Evolutionary conservation across 1,139 yeast genomes (phyloP), one percentile per base, ranked within the genome.

Genomic region (Trichomonascaceae sp.): DNA sequence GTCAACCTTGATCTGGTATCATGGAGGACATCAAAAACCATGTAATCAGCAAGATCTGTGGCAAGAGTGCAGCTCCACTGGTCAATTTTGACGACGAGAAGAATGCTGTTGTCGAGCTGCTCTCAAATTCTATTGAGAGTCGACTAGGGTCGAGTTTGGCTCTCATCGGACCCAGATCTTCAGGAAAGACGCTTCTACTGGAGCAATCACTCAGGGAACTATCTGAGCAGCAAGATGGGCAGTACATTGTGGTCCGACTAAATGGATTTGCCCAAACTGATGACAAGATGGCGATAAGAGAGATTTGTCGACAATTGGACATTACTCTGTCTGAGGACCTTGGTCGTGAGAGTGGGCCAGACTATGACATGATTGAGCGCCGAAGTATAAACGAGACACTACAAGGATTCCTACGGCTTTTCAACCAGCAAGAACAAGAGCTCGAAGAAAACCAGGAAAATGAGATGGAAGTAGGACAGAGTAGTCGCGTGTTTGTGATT

Each of bases 301-400:
- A 84, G 44, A 79, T 89, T 37, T 93, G 94, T 0, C 64, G 79
- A 29, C 97, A 87, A 53, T 59, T 89, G 34, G 93, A 81, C 44
- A 48, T 59, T 38, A 64, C 64, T 32, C 47, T 67, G 29, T 17
- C 16, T 14, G 16, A 27, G n/a, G 15, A 13, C 3, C 13, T 5
- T 8, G 11, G 6, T 11, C 42, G 44, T 4, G 42, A 38, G 3
- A 28, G 38, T 3, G 45, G 42, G 16, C 33, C 35, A 5, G 34
- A 34, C n/a, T 30, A 29, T 18, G 42, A 38, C 16, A 33, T 35
- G 31, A 50, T 71, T 30, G 73, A 71, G 43, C 60, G 64, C 37
- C 62, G 63, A 37, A 60, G 72, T 8, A 59, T 72, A 30, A 65
- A 67, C 22, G 74, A 65, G 35, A 74, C 78, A 0, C 64, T 76